A percentile compares a stretch with the other conserved stretches of the same genome.
These are phyloP conservation scores for Suhomyces sp. DNA, from an alignment of 805 yeast species.

Conservation along the genomic window DNA sequence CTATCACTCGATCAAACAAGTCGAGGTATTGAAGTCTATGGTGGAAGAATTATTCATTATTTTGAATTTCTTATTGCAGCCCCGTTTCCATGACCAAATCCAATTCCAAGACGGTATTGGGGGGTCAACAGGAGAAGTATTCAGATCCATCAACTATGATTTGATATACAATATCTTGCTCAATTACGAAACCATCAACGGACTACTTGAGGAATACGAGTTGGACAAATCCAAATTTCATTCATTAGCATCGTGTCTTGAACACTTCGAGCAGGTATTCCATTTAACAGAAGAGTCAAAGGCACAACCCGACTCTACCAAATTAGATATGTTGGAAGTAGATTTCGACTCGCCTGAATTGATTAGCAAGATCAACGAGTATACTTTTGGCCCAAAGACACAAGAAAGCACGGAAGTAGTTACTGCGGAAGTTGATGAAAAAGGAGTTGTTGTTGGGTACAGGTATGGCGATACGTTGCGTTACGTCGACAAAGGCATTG, in stretches of 20 bases:
- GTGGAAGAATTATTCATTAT: slow-evolving; percentile 24
- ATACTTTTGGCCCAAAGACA: neutral
- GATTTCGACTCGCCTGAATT: slow-evolving; percentile 27
- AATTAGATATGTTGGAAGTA: slow-evolving; percentile 19
- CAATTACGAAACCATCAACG: slow-evolving; percentile 20
- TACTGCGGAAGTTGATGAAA: neutral
- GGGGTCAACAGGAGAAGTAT: slow-evolving; percentile 13
- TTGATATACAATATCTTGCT: slow-evolving; percentile 28
- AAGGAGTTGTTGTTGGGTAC: neutral
- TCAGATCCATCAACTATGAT: slow-evolving; percentile 27
- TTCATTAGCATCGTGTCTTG: slow-evolving; percentile 15
- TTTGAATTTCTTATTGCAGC: slow-evolving; percentile 15
- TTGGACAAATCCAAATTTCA: slow-evolving; percentile 6
- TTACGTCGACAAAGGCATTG: slow-evolving; percentile 2
- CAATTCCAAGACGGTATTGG: slow-evolving; percentile 13
- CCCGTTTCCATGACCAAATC: slow-evolving; percentile 15
- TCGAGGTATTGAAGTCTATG: slow-evolving; percentile 13
- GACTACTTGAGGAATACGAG: slow-evolving; percentile 14
- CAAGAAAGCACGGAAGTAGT: neutral
- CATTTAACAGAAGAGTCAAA: slow-evolving; percentile 15
- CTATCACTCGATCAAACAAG: slow-evolving; percentile 9
- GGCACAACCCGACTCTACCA: slow-evolving; percentile 5
- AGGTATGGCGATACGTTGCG: slow-evolving; percentile 1
- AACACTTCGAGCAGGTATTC: slow-evolving; percentile 15
- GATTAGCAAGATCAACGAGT: slow-evolving; percentile 4